Evolutionary conservation across 257 asterid species (phyloP).

Genomic region (Gentiana dahurica): DNA sequence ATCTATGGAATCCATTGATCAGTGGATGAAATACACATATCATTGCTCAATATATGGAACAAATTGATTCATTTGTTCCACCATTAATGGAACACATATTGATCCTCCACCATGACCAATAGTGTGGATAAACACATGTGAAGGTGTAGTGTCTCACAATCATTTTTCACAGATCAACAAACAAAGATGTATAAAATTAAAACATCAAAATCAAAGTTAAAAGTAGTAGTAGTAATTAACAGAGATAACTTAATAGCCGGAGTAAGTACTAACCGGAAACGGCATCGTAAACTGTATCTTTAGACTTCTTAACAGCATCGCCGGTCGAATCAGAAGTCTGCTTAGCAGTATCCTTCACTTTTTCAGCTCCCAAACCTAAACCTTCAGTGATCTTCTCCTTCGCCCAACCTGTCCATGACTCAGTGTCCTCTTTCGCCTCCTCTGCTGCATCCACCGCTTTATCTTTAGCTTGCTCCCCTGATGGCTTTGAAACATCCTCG

Average conservation of each 20-base stretch:
- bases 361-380: slow-evolving; percentile 11
- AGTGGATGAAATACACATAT: no score
- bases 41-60: no score
- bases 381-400: slow-evolving; percentile 44
- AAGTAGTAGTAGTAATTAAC: background rate
- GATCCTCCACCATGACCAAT: no score
- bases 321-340: slow-evolving; percentile 19
- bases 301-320: slow-evolving; percentile 22
- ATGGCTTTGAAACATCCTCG: background rate
- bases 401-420: slow-evolving; percentile 64
- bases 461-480: slow-evolving; percentile 5
- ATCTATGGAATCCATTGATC: no score
- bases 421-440: slow-evolving; percentile 21
- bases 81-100: no score
- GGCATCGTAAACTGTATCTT: slow-evolving; percentile 22
- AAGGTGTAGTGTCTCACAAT: no score
- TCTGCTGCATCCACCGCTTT: slow-evolving; percentile 7
- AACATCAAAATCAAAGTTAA: no score
- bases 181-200: no score
- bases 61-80: no score
- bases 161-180: no score
- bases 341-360: slow-evolving; percentile 14
- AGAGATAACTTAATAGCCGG: background rate
- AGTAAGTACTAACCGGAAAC: slow-evolving; percentile 17
- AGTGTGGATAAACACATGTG: no score